phyloP scores from a whole-genome alignment of 2,329 filamentous ascomycete genomes.

The Sclerotinia subarctica region DNA sequence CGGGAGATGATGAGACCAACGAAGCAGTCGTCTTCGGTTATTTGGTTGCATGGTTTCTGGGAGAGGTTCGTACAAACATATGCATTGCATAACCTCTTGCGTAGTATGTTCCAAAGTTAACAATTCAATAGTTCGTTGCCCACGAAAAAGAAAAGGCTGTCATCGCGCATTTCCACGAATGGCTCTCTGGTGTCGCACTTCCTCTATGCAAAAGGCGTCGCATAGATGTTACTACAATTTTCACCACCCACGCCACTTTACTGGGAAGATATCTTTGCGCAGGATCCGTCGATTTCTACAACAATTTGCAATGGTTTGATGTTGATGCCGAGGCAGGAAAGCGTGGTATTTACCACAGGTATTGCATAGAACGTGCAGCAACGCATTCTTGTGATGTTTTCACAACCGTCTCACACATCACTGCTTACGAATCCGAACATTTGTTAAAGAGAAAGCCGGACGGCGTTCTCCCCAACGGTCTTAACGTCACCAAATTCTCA shows the following conservation, averaged over 20 bases:
- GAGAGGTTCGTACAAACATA: slow-evolving; percentile 70
- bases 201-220: slow-evolving; percentile 89
- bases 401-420: slow-evolving; percentile 98
- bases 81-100: background rate
- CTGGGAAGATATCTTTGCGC: slow-evolving; percentile 95
- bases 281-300: slow-evolving; percentile 98
- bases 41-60: slow-evolving; percentile 94
- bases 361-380: slow-evolving; percentile 94
- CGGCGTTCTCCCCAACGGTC: slow-evolving; percentile 89
- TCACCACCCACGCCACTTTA: slow-evolving; percentile 95
- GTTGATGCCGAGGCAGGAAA: slow-evolving; percentile 96
- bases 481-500: slow-evolving; percentile 98
- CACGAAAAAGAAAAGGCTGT: slow-evolving; percentile 90
- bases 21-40: slow-evolving; percentile 98
- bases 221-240: slow-evolving; percentile 96
- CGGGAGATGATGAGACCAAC: slow-evolving; percentile 90
- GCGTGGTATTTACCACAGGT: slow-evolving; percentile 96
- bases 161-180: slow-evolving; percentile 98
- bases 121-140: slow-evolving; percentile 69
- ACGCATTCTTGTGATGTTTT: slow-evolving; percentile 94
- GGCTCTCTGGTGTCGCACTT: slow-evolving; percentile 90
- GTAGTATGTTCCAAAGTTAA: slow-evolving; percentile 20
- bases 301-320: slow-evolving; percentile 95
- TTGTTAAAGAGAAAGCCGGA: slow-evolving; percentile 96
- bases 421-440: slow-evolving; percentile 96